Evolutionary conservation across 257 asterid species (phyloP).

Genomic region (Fraxinus anomala): DNA sequence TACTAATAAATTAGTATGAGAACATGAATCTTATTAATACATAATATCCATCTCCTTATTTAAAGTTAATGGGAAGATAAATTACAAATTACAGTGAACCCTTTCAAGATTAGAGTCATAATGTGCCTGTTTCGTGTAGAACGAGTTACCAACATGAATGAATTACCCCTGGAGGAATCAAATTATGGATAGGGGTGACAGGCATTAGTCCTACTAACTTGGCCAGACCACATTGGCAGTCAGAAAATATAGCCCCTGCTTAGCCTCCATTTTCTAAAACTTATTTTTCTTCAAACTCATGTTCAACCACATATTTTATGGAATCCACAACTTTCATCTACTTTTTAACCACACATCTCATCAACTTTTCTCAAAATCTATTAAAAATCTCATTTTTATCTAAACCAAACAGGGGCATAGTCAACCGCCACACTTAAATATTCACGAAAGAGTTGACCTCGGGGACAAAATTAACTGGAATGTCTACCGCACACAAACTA

Average conservation of each 20-base stretch:
- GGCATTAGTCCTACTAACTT: not conserved
- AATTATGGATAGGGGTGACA: not conserved
- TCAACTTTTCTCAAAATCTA: no score
- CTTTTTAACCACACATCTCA: no score
- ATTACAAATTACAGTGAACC: not conserved
- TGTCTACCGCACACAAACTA: not conserved
- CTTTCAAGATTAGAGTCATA: not conserved
- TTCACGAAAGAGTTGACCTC: not conserved
- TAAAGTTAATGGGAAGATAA: not conserved
- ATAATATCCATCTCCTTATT: not conserved
- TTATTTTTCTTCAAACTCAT: no score
- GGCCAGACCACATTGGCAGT: not conserved
- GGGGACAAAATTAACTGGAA: not conserved
- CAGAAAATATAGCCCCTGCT: not conserved
- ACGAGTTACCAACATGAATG: not conserved
- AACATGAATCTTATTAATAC: not conserved
- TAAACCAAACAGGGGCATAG: no score
- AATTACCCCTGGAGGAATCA: not conserved
- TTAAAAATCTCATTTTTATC: no score
- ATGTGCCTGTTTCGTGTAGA: not conserved
- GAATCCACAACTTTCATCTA: no score
- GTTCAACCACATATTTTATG: no score
- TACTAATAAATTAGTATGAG: not conserved
- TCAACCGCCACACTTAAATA: not conserved
- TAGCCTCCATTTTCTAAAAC: no score